A percentile compares a stretch with the other conserved stretches of the same genome.
Conservation (phyloP, 225 moss, liverwort and hornwort genomes). For the Neckera pumila region DNA sequence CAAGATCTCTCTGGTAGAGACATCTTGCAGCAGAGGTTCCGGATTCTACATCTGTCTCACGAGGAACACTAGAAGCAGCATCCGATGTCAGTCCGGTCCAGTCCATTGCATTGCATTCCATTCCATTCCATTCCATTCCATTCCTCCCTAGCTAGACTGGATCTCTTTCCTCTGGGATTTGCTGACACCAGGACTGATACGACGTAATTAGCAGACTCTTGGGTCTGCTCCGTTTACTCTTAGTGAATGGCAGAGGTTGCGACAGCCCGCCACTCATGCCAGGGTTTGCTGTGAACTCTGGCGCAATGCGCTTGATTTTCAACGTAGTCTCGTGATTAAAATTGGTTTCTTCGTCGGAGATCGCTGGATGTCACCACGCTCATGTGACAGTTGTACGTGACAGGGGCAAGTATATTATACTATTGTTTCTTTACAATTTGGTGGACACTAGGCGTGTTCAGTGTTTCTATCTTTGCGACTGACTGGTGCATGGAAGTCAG, state of each 20-base stretch:
- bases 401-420: neutral
- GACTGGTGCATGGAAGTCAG: neutral
- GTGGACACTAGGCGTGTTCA: neutral
- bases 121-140: neutral
- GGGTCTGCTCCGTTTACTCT: no score
- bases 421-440: neutral
- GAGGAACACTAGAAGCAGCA: neutral
- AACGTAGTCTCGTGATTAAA: neutral
- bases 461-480: neutral
- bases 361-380: neutral
- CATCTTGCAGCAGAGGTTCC: neutral
- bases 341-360: neutral
- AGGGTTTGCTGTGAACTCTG: neutral
- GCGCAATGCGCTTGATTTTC: neutral
- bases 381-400: neutral
- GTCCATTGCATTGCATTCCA: neutral
- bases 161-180: neutral
- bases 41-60: neutral
- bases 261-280: neutral
- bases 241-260: neutral
- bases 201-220: neutral
- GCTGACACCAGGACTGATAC: neutral
- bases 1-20: neutral
- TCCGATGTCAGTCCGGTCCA: neutral
- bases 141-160: neutral